A percentile compares a stretch with the other conserved stretches of the same genome.
These are phyloP conservation scores for Cadophora sp. DNA, from an alignment of 2,329 filamentous ascomycete genomes.

Conservation along the genomic window DNA sequence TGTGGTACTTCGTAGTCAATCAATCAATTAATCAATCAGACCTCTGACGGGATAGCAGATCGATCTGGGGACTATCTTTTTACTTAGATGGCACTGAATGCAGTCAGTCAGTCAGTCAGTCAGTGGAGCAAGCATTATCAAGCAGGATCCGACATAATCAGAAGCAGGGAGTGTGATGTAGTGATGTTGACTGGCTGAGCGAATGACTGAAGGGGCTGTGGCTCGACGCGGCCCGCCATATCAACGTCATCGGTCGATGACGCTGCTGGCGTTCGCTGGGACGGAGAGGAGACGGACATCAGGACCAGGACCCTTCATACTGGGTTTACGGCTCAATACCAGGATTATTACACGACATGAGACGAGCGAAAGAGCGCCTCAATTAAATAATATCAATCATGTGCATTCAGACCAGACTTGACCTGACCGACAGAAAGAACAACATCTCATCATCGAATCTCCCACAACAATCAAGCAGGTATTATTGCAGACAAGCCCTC, in stretches of 20 bases:
- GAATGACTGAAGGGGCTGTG: not conserved
- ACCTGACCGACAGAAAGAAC: too few relatives aligned
- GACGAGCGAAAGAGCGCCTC: not conserved
- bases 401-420: not conserved
- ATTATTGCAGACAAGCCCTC: not conserved
- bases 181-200: not conserved
- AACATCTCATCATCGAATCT: not conserved
- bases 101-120: too few relatives aligned
- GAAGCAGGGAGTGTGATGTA: not conserved
- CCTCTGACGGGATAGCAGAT: not conserved
- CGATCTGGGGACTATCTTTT: not conserved
- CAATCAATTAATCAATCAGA: not conserved
- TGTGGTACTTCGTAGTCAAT: not conserved
- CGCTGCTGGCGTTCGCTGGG: too few relatives aligned
- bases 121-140: too few relatives aligned
- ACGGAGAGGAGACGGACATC: not conserved
- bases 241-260: slow-evolving; percentile 11
- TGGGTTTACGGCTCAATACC: too few relatives aligned
- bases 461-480: not conserved
- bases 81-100: not conserved
- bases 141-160: not conserved
- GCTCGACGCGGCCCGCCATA: not conserved
- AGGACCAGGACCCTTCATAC: not conserved
- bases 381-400: not conserved
- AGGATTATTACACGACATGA: not conserved